Base-by-base conservation (phyloP, 345 rosid species). In the Euphorbia peplus region DNA sequence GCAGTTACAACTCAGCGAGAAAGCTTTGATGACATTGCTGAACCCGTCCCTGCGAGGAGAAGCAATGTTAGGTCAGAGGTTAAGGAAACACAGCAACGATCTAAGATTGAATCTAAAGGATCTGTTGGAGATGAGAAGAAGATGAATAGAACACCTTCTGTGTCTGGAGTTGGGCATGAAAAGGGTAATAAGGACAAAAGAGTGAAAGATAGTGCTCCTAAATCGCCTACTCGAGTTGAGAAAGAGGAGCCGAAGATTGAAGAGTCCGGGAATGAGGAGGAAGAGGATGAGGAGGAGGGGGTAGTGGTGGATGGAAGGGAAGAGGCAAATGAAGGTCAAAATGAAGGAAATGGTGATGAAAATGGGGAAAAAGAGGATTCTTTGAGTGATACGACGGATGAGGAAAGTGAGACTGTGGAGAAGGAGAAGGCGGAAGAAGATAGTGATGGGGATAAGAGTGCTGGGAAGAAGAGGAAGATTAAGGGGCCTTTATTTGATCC, bases 401-500 rank as follows among this genome's bases (percentile, higher is more conserved):
- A 78, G 70, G 89, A 89, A 75, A n/a, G n/a, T n/a, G n/a, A n/a
- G n/a, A 63, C 58, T 47, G 66, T 42, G 67, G 91, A 73, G 67
- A 77, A 68, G 63, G 81, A 32, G 67, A 77, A 68, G 63, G 81
- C 32, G 57, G 90, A 85, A 66, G 86, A 81, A 28, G 84, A 75
- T 72, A 69, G 7, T 67, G 84, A 59, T 41, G 79, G 72, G 26
- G 73, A 70, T 29, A 72, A 18, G 66, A 70, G 66, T 60, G 3
- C 22, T 14, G 66, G 64, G 63, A 83, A 85, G 74, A 88, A 76
- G 85, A 81, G 73, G 68, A 87, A 89, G 86, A 66, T 74, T 58
- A 93, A 84, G 80, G 97, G 98, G 81, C 95, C 91, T 0, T 81
- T 91, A 18, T 93, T 93, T 67, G 91, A 93, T 84, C 93, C 96